Evolutionary conservation across 1,284 basidiomycete genomes (phyloP).

Genomic region (Moesziomyces globuligerus): DNA sequence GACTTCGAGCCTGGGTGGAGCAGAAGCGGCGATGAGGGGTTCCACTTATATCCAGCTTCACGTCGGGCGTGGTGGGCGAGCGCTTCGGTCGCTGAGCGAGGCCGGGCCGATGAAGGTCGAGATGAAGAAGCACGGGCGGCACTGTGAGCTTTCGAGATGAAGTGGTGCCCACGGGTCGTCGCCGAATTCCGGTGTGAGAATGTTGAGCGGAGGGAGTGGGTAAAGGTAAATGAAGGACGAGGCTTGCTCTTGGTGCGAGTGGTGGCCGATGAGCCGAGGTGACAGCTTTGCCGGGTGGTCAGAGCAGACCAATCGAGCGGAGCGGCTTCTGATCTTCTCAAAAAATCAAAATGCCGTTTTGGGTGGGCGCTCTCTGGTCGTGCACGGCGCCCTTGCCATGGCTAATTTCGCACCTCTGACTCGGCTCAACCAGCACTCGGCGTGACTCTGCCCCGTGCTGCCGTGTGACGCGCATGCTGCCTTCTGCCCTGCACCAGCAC

Average conservation of each 20-base stretch:
- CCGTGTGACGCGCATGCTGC: background rate
- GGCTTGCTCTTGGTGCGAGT: too few relatives aligned
- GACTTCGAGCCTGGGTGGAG: constrained; percentile 1
- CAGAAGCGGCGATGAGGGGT: background rate
- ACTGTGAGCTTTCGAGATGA: background rate
- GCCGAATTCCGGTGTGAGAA: background rate
- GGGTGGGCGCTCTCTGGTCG: background rate
- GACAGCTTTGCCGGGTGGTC: background rate
- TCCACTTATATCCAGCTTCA: background rate
- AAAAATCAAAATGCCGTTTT: too few relatives aligned
- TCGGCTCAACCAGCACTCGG: background rate
- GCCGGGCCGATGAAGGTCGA: background rate
- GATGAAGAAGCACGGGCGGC: background rate
- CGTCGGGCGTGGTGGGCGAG: too few relatives aligned
- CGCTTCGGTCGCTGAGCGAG: background rate
- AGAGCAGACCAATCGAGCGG: background rate
- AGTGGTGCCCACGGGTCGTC: too few relatives aligned
- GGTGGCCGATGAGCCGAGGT: background rate
- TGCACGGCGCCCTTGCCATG: background rate
- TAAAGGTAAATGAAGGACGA: background rate
- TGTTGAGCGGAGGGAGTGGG: background rate
- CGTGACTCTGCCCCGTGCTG: background rate
- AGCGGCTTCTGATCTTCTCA: background rate
- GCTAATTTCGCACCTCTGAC: background rate
- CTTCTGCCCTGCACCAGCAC: background rate